phyloP scores from a whole-genome alignment of 2,329 filamentous ascomycete species.

The Xylariaceae sp. region DNA sequence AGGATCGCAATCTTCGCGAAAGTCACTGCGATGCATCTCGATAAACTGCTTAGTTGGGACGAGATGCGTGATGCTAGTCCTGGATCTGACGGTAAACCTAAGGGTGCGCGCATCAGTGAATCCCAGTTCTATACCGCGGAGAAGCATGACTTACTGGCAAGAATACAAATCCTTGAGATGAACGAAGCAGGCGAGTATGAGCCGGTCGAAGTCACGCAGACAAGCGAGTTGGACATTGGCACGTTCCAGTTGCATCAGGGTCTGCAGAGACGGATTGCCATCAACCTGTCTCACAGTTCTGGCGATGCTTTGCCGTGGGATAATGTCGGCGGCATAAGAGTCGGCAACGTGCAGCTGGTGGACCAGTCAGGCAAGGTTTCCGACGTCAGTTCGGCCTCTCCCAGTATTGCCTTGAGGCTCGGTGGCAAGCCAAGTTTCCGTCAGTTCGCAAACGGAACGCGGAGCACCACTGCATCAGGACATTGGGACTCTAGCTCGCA shows the following conservation, averaged over 20 bases:
- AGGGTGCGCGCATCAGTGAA: constrained; percentile 71
- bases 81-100: constrained; percentile 50
- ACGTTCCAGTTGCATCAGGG: constrained; percentile 95
- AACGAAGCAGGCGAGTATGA: constrained; percentile 86
- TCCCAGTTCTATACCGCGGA: constrained; percentile 91
- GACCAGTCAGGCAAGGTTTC: constrained; percentile 81
- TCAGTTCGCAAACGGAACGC: constrained; percentile 84
- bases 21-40: constrained; percentile 87
- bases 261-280: constrained; percentile 77
- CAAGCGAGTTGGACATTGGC: constrained; percentile 74
- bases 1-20: constrained; percentile 88
- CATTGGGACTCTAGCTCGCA: constrained; percentile 98
- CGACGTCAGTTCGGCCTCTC: constrained; percentile 65
- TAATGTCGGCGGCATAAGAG: constrained; percentile 68
- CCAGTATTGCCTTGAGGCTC: constrained; percentile 72
- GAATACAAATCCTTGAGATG: constrained; percentile 85
- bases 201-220: constrained; percentile 88
- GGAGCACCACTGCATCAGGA: constrained; percentile 76
- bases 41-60: constrained; percentile 97
- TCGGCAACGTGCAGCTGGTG: constrained; percentile 76
- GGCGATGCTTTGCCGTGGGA: constrained; percentile 86
- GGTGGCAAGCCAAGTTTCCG: constrained; percentile 73
- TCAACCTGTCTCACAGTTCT: constrained; percentile 87
- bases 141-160: constrained; percentile 84
- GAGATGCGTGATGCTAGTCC: constrained; percentile 82